Conservation (phyloP, 306 rosid species). For the Leucaena leucocephala region DNA sequence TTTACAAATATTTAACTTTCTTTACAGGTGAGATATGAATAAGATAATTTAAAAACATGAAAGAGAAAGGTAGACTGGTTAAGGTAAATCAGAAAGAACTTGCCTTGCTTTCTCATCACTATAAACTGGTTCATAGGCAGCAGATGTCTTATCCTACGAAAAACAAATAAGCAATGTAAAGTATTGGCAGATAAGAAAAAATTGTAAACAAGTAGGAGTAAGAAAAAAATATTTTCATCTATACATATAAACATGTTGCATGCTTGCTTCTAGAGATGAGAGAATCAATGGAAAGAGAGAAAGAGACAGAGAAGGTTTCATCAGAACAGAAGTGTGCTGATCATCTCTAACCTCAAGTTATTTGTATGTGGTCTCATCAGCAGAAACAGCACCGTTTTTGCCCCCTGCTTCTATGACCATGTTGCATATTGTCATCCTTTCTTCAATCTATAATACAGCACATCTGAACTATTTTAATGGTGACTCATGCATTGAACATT, state of each 20-base stretch:
- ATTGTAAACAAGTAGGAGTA: background rate
- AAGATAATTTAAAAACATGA: background rate
- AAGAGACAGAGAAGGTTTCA: background rate
- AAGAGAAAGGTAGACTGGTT: background rate
- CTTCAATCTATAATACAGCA: slow-evolving; percentile 65
- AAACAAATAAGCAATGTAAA: slow-evolving; percentile 2
- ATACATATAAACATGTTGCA: background rate
- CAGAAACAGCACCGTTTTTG: slow-evolving; percentile 77
- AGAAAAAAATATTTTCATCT: background rate
- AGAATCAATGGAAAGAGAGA: slow-evolving; percentile 1
- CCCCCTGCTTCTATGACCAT: slow-evolving; percentile 96
- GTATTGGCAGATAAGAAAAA: slow-evolving; percentile 1
- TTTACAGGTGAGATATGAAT: background rate
- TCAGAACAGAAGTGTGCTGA: slow-evolving; percentile 2
- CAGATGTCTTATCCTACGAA: slow-evolving; percentile 49
- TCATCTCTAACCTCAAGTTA: slow-evolving; percentile 73
- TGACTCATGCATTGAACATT: background rate
- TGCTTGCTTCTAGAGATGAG: background rate
- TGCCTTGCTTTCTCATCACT: slow-evolving; percentile 51
- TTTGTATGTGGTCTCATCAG: slow-evolving; percentile 76
- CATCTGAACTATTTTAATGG: slow-evolving; percentile 20
- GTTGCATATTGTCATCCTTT: slow-evolving; percentile 93
- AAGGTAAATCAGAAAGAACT: slow-evolving; percentile 12
- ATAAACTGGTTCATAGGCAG: slow-evolving; percentile 47
- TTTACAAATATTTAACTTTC: background rate